Evolutionary conservation across 768 basidiomycete species (phyloP).

Genomic region (Auricularia sp.): DNA sequence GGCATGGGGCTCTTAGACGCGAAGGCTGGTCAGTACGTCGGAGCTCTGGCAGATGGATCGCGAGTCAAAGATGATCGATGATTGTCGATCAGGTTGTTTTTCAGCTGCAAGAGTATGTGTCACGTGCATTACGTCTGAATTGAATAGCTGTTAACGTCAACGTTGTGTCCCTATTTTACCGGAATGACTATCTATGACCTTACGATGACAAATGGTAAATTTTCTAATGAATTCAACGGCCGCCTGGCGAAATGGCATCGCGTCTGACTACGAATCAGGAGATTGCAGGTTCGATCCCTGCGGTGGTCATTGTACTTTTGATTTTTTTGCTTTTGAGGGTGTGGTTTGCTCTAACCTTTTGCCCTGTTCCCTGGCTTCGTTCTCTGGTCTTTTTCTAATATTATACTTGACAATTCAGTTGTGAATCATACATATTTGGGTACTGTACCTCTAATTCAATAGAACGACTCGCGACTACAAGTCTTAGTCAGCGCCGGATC

Average conservation of each 20-base stretch:
- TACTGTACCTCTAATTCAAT: too few relatives aligned
- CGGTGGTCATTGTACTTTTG: conserved; percentile 49
- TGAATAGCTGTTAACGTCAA: not conserved
- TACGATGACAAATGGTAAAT: rapidly evolving
- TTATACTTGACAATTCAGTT: too few relatives aligned
- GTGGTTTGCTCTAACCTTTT: not conserved
- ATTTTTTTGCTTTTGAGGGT: not conserved
- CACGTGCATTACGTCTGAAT: too few relatives aligned
- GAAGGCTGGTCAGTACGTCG: not conserved
- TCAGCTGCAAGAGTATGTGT: too few relatives aligned
- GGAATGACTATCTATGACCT: not conserved
- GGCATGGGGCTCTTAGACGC: not conserved
- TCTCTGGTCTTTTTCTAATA: too few relatives aligned
- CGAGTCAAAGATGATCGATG: too few relatives aligned
- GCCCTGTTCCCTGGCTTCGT: too few relatives aligned
- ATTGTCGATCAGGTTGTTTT: too few relatives aligned
- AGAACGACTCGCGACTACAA: too few relatives aligned
- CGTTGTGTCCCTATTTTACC: not conserved
- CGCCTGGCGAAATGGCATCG: conserved; percentile 3
- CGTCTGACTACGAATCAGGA: conserved; percentile 47
- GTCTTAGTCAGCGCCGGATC: too few relatives aligned
- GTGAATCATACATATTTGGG: too few relatives aligned
- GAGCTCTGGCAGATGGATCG: not conserved
- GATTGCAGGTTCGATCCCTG: conserved; percentile 97
- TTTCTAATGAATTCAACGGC: not conserved